These are phyloP conservation scores for Metschnikowia proteae DNA, from an alignment of 805 yeast species.

Conservation along the genomic window DNA sequence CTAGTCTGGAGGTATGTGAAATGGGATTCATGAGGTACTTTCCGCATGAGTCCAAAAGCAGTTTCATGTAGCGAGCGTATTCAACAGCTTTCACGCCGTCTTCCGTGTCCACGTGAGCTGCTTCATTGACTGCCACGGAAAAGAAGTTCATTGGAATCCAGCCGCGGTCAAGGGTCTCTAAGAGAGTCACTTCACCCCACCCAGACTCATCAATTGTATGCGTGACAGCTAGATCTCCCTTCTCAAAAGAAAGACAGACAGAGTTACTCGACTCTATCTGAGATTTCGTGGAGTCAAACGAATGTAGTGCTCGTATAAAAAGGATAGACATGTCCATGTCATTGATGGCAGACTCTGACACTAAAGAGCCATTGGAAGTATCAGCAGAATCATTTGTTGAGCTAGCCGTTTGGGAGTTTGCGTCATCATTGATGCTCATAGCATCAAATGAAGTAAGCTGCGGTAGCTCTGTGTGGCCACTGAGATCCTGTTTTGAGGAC, in stretches of 20 bases:
- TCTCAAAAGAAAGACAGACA: conserved; percentile 68
- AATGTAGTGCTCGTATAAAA: conserved; percentile 55
- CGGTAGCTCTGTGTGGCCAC: background rate
- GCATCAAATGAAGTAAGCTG: background rate
- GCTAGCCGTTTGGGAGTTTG: background rate
- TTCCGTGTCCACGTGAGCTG: conserved; percentile 20
- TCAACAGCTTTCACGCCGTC: conserved; percentile 21
- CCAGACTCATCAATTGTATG: conserved; percentile 78
- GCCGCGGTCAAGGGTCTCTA: conserved; percentile 62
- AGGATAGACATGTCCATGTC: conserved; percentile 49
- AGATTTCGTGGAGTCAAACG: conserved; percentile 55
- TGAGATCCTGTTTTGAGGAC: background rate
- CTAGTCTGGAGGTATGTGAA: conserved; percentile 40
- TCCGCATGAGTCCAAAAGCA: conserved; percentile 60
- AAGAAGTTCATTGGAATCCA: conserved; percentile 88
- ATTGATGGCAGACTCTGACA: conserved; percentile 9
- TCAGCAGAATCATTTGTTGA: background rate
- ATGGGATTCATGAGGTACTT: conserved; percentile 63
- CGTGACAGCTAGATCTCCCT: conserved; percentile 69
- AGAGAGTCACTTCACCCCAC: conserved; percentile 81
- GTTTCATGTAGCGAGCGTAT: conserved; percentile 44
- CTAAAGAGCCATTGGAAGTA: background rate
- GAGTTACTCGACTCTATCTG: conserved; percentile 65
- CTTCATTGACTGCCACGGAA: conserved; percentile 39
- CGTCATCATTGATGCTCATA: background rate